Base-by-base conservation (phyloP, 2,329 filamentous ascomycete genomes). In the Phyllosticta ampelicida region DNA sequence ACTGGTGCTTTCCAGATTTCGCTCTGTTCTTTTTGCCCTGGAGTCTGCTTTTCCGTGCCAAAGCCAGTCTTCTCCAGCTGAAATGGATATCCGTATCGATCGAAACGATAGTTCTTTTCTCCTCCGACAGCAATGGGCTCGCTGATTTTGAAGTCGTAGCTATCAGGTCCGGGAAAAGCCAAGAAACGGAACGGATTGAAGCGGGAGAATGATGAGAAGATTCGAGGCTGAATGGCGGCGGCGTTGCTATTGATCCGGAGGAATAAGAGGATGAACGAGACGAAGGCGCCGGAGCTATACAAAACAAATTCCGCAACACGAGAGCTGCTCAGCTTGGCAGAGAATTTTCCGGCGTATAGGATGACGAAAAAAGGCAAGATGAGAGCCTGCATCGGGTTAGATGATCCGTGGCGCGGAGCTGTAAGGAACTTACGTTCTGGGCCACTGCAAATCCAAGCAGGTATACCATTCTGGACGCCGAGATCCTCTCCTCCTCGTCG, bases 401-500 rank as follows among this genome's bases (percentile, higher is more conserved):
- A 59, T 29, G n/a, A 48, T n/a, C 16, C 20, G 6, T 36, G 3
- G 16, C 16, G 48, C 20, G 5, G 5, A 5, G 36, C 10, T 48
- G 9, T 21, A 8, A 73, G 80, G 71, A 65, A 86, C 84, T 67
- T 60, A 74, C 67, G 78, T 82, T 57, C 78, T 82, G 53, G 80
- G 72, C 69, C 57, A 83, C 72, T 16, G 77, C 81, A 55, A 86
- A 68, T 1, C 78, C 69, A 62, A 86, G 73, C 66, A 85, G 87
- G 67, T 86, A 88, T 10, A 86, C 81, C 82, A 87, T 87, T 60
- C 83, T 77, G 6, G 85, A 87, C 3, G 85, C 85, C 30, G 81
- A 77, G 59, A 83, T 78, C 52, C 85, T 75, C 68, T 87, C 82
- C 16, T 78, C 75, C 19, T 78, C 73, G 48, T 84, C 81, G 54